Conservation (phyloP, 2,329 filamentous ascomycete species). For the Talaromyces funiculosus region DNA sequence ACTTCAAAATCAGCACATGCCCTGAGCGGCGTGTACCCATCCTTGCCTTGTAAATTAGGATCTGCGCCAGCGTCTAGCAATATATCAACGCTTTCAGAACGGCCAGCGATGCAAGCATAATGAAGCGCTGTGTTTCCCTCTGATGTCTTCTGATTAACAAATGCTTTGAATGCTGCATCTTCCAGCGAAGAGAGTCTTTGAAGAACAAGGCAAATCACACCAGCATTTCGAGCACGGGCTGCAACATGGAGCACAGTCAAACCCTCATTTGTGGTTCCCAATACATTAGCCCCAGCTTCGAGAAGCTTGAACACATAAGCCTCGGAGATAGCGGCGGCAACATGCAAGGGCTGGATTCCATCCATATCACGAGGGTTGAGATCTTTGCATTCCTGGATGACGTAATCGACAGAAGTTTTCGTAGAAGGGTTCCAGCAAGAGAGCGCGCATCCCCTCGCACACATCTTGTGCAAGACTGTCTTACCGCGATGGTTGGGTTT, state of each 20-base stretch:
- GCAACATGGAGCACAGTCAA: conserved; percentile 18
- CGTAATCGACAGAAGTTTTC: conserved; percentile 6
- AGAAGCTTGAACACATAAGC: conserved; percentile 15
- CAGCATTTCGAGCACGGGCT: conserved; percentile 14
- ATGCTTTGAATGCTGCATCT: not conserved
- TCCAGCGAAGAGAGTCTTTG: not conserved
- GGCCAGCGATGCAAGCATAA: conserved; percentile 15
- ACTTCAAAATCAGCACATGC: conserved; percentile 8
- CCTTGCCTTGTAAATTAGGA: not conserved
- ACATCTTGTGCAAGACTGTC: conserved; percentile 6
- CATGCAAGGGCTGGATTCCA: conserved; percentile 16
- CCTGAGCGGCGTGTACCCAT: conserved; percentile 7
- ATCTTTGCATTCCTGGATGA: conserved; percentile 15
- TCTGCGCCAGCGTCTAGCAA: conserved; percentile 1
- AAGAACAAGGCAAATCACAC: conserved; percentile 13
- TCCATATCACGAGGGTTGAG: conserved; percentile 9
- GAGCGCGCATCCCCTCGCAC: not conserved
- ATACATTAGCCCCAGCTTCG: conserved; percentile 14
- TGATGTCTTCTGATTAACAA: conserved; percentile 14
- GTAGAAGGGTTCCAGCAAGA: not conserved
- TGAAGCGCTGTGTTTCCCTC: conserved; percentile 17
- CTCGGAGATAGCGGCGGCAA: conserved; percentile 16
- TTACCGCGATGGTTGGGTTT: conserved; percentile 3
- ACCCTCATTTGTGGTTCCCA: conserved; percentile 13
- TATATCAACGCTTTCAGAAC: conserved; percentile 1